Conservation (phyloP, 2,329 filamentous ascomycete species). For the Acrodontium crateriforme region DNA sequence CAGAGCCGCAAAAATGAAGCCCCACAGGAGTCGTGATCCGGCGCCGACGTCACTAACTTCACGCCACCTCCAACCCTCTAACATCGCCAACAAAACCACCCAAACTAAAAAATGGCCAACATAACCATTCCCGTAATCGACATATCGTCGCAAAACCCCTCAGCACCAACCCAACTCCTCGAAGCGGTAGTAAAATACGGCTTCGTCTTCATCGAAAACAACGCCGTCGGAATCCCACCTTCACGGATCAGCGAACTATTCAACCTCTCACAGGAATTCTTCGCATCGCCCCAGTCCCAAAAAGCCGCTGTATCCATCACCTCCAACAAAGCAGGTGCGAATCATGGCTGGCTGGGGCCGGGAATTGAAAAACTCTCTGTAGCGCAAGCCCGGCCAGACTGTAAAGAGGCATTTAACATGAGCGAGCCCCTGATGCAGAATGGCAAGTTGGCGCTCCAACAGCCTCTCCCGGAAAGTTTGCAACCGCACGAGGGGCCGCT, state of each 20-base stretch:
- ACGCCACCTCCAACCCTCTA: no score
- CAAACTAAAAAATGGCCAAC: conserved; percentile 1
- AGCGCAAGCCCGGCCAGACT: conserved; percentile 58
- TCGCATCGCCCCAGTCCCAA: conserved; percentile 53
- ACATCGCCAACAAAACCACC: background rate
- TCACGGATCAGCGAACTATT: conserved; percentile 59
- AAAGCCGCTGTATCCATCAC: conserved; percentile 65
- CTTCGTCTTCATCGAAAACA: conserved; percentile 78
- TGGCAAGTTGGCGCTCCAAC: conserved; percentile 56
- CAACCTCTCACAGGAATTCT: conserved; percentile 57
- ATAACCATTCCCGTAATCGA: conserved; percentile 70
- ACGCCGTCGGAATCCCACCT: conserved; percentile 41
- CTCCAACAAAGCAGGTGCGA: conserved; percentile 46
- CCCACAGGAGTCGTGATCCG: no score
- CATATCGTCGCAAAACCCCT: conserved; percentile 46
- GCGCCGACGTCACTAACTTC: no score
- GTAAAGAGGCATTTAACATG: conserved; percentile 92
- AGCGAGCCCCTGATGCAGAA: conserved; percentile 49
- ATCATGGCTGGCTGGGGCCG: conserved; percentile 81
- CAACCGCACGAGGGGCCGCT: conserved; percentile 46
- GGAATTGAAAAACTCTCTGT: conserved; percentile 67
- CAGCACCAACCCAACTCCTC: conserved; percentile 56
- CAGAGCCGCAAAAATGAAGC: no score
- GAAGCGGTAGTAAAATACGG: conserved; percentile 70
- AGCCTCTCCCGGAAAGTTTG: conserved; percentile 60